Evolutionary conservation across 805 yeast genomes (phyloP).

Genomic region (Kurtzmaniella fragi): DNA sequence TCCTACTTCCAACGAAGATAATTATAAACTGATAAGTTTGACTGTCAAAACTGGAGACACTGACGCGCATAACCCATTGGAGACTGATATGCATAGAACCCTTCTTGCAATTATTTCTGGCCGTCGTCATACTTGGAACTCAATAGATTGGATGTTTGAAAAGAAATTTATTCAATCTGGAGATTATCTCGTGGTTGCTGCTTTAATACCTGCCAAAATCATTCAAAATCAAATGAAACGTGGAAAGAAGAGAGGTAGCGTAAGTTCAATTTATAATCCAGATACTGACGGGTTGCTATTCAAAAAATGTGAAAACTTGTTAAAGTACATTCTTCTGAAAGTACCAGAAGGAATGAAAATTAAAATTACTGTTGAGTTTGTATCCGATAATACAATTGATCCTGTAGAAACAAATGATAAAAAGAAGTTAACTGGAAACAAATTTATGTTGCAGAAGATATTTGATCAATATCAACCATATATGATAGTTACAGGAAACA

Average conservation of each 20-base stretch:
- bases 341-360: constrained; percentile 17
- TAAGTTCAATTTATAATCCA: constrained; percentile 3
- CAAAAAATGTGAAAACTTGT: constrained; percentile 20
- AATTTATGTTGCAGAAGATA: constrained; percentile 31
- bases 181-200: constrained; percentile 33
- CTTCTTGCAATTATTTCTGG: constrained; percentile 35
- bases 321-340: constrained; percentile 16
- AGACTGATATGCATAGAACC: constrained; percentile 19
- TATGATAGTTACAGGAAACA: constrained; percentile 32
- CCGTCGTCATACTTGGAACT: constrained; percentile 40
- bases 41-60: constrained; percentile 41
- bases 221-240: constrained; percentile 8
- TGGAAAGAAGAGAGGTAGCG: constrained; percentile 6
- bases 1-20: constrained; percentile 31
- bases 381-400: constrained; percentile 15
- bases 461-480: constrained; percentile 39
- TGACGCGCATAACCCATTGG: constrained; percentile 9
- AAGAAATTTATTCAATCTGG: constrained; percentile 30
- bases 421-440: constrained; percentile 18
- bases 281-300: constrained; percentile 14
- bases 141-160: constrained; percentile 33
- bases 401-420: constrained; percentile 2
- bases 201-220: constrained; percentile 21
- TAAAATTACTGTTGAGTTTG: constrained; percentile 37
- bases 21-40: constrained; percentile 35